These are phyloP conservation scores for Colletotrichum brevisporum DNA, from an alignment of 2,329 filamentous ascomycete species.

Conservation along the genomic window DNA sequence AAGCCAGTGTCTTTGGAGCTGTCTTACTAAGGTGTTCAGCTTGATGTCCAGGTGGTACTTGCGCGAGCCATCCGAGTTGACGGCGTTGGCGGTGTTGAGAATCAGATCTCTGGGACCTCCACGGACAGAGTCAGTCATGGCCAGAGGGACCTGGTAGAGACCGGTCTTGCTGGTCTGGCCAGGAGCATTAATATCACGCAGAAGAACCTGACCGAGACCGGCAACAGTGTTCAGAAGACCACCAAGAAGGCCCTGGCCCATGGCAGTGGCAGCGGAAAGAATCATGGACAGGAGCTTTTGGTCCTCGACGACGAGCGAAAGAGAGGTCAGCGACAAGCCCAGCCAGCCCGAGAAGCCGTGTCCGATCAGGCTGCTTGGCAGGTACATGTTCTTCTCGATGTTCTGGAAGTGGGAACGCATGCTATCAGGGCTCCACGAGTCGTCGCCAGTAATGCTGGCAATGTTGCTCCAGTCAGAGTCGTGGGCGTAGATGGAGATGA, in stretches of 20 bases:
- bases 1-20: neutral
- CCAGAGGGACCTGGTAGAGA: conserved; percentile 22
- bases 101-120: conserved; percentile 28
- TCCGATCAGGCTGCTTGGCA: conserved; percentile 51
- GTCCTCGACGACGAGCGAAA: conserved; percentile 33
- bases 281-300: conserved; percentile 43
- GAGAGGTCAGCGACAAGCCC: conserved; percentile 20
- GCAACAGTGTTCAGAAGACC: conserved; percentile 42
- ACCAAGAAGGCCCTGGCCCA: conserved; percentile 44
- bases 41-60: conserved; percentile 49
- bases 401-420: conserved; percentile 72
- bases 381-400: conserved; percentile 69
- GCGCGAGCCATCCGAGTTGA: conserved; percentile 29
- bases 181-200: conserved; percentile 46
- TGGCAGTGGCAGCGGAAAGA: conserved; percentile 45
- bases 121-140: conserved; percentile 24
- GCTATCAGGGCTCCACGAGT: conserved; percentile 68
- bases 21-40: conserved; percentile 35
- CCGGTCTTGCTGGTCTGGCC: conserved; percentile 20
- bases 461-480: conserved; percentile 73
- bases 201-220: conserved; percentile 46
- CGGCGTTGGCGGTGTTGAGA: conserved; percentile 28
- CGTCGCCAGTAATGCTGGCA: conserved; percentile 70
- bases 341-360: conserved; percentile 71
- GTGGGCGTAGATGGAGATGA: conserved; percentile 71